Base-by-base conservation (phyloP, 139 green algal species). In the Dunaliella sp. region DNA sequence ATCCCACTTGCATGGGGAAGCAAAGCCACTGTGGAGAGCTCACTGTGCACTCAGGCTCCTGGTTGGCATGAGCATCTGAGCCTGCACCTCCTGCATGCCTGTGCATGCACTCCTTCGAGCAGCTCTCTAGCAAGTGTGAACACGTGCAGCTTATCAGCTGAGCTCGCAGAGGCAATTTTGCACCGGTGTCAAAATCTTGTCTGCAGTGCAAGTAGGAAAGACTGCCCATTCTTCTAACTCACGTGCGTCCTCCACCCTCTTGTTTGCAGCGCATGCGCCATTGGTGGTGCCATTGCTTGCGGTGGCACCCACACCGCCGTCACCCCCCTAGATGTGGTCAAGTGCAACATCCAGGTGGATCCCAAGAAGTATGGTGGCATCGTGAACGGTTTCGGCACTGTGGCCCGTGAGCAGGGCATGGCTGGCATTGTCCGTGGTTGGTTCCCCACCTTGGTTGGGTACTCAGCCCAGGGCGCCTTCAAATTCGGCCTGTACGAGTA, bases 401-500 rank as follows among this genome's bases (percentile, higher is more conserved):
- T 97, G 7, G 78, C 93, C 1, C 85, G 84, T 32, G 93, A 97
- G 87, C 85, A 93, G 81, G 96, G 96, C 36, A 25, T 91, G 0
- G 76, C 38, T 1, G 94, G 94, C 30, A 91, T 98, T 16, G 91
- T 98, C 77, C 91, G 87, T 28, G 96, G 96, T 81, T 98, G 94
- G 94, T 81, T 95, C 30, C 96, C 95, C 38, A 98, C 96, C 0
- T 87, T 96, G 2, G 22, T 96, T 0, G 96, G 96, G 86, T 98
- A 98, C 91, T 95, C 91, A 25, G 90, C 94, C 0, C 95, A 98
- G 89, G 96, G 96, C 32, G 93, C 94, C 1, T 95, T 94, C 87
- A 99, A 99, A 91, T 98, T 98, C 73, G 95, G 96, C 16, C 92
- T 97, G 24, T 98, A 98, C 83, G 96, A 98, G 91, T 95, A 94